Evolutionary conservation across 75 land plant genomes (phyloP).

Genomic region (Sequoiadendron giganteum): DNA sequence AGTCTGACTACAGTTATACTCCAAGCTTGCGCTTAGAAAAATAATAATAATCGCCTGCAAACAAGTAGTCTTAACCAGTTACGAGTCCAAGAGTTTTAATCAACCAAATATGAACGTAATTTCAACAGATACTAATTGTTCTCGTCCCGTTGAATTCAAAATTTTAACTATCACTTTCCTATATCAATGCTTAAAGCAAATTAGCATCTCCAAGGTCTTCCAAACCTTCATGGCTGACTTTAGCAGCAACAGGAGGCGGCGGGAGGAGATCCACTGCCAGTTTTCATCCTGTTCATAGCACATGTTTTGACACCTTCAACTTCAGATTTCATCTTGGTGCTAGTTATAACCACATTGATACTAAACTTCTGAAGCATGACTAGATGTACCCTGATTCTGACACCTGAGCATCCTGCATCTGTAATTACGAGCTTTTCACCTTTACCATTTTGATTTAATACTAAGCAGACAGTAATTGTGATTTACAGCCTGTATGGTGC

Average conservation of each 20-base stretch:
- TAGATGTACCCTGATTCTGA: not conserved
- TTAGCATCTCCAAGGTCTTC: not conserved
- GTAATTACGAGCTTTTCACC: not conserved
- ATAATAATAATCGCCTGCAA: not conserved
- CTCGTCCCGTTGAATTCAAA: no score
- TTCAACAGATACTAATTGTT: not conserved
- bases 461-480: no score
- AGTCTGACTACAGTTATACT: not conserved
- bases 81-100: not conserved
- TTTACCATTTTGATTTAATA: not conserved
- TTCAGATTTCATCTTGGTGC: not conserved
- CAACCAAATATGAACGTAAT: not conserved
- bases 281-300: not conserved
- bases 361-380: not conserved
- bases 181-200: not conserved
- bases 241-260: no score
- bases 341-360: not conserved
- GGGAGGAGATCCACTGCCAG: not conserved
- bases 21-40: not conserved
- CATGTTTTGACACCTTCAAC: not conserved
- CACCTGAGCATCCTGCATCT: not conserved
- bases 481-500: no score
- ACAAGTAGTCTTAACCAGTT: not conserved
- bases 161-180: not conserved
- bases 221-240: no score